These are phyloP conservation scores for Zoysia pacifica DNA, from an alignment of 176 grass and related monocot genomes.

Conservation along the genomic window DNA sequence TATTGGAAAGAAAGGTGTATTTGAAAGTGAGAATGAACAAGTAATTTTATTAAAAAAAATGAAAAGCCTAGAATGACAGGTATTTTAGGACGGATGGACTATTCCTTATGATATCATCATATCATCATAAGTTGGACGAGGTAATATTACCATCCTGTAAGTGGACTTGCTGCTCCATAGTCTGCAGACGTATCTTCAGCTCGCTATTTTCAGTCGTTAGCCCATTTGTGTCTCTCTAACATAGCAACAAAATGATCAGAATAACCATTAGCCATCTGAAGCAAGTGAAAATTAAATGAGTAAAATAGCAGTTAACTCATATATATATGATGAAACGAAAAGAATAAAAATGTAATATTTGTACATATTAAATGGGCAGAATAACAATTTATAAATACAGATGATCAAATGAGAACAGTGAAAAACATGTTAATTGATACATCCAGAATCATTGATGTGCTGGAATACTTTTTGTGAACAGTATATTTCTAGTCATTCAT, in stretches of 20 bases:
- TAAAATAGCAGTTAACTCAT: not conserved
- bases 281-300: not conserved
- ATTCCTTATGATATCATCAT: not conserved
- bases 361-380: not conserved
- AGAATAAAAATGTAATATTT: not conserved
- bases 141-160: slow-evolving; percentile 75
- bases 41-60: no score
- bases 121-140: not conserved
- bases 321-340: not conserved
- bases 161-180: slow-evolving; percentile 69
- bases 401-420: not conserved
- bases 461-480: not conserved
- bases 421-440: slow-evolving; percentile 24
- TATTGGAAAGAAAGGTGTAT: no score
- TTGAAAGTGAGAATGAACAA: no score
- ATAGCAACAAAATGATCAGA: slow-evolving; percentile 29
- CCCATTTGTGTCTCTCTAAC: slow-evolving; percentile 71
- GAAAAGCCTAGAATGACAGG: no score
- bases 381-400: not conserved
- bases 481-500: not conserved
- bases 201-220: slow-evolving; percentile 71
- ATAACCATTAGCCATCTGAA: slow-evolving; percentile 36
- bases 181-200: slow-evolving; percentile 61
- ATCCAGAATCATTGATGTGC: not conserved
- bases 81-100: no score